Conservation (phyloP, 1,284 basidiomycete species). For the Laetiporus sulphureus region DNA sequence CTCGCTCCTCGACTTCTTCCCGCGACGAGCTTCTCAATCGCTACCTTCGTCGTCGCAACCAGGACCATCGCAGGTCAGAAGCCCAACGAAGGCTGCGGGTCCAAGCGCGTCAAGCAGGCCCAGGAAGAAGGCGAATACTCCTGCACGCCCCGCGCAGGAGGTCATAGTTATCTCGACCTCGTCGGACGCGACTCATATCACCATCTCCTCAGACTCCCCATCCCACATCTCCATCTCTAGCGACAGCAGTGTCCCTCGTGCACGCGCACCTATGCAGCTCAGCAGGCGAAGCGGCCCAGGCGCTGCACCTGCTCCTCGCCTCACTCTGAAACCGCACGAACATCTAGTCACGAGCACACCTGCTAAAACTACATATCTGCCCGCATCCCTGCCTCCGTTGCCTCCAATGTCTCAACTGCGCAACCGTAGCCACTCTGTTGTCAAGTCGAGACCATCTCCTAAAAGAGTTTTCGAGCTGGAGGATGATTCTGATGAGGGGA, state of each 20-base stretch:
- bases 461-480: conserved; percentile 19
- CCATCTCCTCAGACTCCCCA: conserved; percentile 9
- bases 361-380: background rate
- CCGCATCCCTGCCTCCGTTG: conserved; percentile 3
- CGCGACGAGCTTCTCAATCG: conserved; percentile 2
- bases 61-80: conserved; percentile 1
- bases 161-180: conserved; percentile 9
- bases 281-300: background rate
- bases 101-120: background rate
- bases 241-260: background rate
- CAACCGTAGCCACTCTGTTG: conserved; percentile 3
- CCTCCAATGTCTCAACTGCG: background rate
- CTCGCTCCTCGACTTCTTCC: conserved; percentile 2
- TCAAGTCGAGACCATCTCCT: conserved; percentile 9
- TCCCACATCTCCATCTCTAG: conserved; percentile 13
- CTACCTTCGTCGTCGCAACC: conserved; percentile 8
- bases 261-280: conserved; percentile 1
- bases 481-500: conserved; percentile 5
- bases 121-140: conserved; percentile 3
- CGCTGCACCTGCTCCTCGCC: too few relatives aligned
- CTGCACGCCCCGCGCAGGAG: conserved; percentile 6
- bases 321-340: too few relatives aligned
- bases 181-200: conserved; percentile 7
- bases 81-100: background rate
- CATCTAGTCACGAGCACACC: too few relatives aligned